A percentile compares a stretch with the other conserved stretches of the same genome.
These are phyloP conservation scores for Xerocomus amazonicus DNA, from an alignment of 1,284 basidiomycete species.

Conservation along the genomic window DNA sequence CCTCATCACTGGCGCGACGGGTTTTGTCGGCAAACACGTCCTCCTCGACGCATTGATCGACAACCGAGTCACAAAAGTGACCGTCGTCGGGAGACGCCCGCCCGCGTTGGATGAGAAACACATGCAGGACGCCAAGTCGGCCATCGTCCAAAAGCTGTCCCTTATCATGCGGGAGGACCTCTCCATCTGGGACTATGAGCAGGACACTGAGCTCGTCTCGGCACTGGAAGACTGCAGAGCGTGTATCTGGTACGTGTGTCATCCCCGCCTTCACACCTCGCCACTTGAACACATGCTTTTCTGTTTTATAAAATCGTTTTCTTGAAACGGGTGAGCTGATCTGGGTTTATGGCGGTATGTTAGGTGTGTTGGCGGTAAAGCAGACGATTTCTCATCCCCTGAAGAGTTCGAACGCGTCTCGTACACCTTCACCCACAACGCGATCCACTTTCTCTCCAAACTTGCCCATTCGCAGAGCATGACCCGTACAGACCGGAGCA, in stretches of 20 bases:
- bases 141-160: constrained; percentile 21
- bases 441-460: constrained; percentile 21
- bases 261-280: not conserved
- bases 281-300: not conserved
- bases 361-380: constrained; percentile 28
- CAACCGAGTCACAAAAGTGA: constrained; percentile 25
- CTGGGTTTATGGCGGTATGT: not conserved
- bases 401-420: constrained; percentile 28
- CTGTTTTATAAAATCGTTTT: not conserved
- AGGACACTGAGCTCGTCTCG: constrained; percentile 20
- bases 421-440: constrained; percentile 25
- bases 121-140: constrained; percentile 11
- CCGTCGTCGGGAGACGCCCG: constrained; percentile 22
- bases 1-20: constrained; percentile 28
- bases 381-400: constrained; percentile 17
- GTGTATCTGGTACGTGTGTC: constrained; percentile 24
- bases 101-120: constrained; percentile 22
- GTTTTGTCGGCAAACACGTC: constrained; percentile 25
- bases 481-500: not conserved
- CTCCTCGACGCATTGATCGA: constrained; percentile 20
- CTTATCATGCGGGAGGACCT: constrained; percentile 27
- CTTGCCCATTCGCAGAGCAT: constrained; percentile 10
- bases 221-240: constrained; percentile 21
- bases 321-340: constrained; percentile 5
- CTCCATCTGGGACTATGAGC: constrained; percentile 25